phyloP scores from a whole-genome alignment of 306 rosid species.

The Castanospermum australe region DNA sequence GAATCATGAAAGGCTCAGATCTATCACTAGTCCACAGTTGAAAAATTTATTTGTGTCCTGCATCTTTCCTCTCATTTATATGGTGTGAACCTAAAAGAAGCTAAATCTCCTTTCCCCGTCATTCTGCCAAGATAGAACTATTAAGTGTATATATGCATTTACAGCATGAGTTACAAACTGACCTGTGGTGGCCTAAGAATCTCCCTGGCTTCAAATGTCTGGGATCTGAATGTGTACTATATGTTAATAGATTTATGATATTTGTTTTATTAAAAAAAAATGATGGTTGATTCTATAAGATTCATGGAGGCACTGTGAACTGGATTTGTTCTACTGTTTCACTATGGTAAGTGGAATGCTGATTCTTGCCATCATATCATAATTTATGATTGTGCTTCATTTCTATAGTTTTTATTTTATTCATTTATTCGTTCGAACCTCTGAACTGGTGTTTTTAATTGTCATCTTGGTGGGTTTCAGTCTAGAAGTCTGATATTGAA shows the following conservation, averaged over 20 bases:
- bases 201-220: background rate
- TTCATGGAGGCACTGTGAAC: background rate
- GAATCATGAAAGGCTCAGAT: background rate
- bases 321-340: background rate
- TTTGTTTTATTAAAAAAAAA: too few relatives aligned
- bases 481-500: slow-evolving; percentile 58
- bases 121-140: background rate
- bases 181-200: background rate
- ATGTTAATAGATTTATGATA: background rate
- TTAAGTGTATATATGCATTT: background rate
- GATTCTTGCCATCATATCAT: background rate
- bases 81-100: background rate
- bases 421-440: background rate
- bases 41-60: background rate
- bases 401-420: background rate
- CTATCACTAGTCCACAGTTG: background rate
- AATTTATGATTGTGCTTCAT: background rate
- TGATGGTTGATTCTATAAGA: background rate
- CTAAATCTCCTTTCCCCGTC: background rate
- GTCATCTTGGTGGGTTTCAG: slow-evolving; percentile 35
- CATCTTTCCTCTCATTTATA: background rate
- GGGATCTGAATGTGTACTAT: background rate
- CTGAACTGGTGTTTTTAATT: background rate
- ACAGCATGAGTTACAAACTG: background rate
- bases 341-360: background rate